Evolutionary conservation across 768 basidiomycete species (phyloP).

Genomic region (Lentinula raphanica): DNA sequence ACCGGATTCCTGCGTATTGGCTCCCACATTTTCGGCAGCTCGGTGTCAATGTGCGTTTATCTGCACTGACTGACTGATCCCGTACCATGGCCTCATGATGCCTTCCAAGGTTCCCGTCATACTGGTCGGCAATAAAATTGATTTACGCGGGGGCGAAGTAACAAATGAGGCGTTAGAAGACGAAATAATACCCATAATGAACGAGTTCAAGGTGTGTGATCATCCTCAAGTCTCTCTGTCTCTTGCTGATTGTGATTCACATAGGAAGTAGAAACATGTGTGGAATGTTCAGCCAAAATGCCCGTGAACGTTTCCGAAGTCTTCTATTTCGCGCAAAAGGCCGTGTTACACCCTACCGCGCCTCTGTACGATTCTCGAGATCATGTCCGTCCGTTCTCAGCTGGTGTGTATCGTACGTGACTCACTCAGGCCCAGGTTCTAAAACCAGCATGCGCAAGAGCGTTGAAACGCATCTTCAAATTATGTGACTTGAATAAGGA

Average conservation of each 20-base stretch:
- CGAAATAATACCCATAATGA: conserved; percentile 96
- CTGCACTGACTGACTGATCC: background rate
- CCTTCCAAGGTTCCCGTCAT: conserved; percentile 82
- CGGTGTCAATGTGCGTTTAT: conserved; percentile 77
- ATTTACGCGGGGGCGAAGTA: conserved; percentile 87
- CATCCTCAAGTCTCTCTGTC: background rate
- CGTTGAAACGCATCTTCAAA: conserved; percentile 91
- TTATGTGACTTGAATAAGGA: conserved; percentile 95
- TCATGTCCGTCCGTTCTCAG: conserved; percentile 54
- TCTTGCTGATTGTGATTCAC: conserved; percentile 5
- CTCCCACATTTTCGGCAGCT: conserved; percentile 90
- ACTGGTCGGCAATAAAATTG: conserved; percentile 97
- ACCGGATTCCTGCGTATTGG: conserved; percentile 98
- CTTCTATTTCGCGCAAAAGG: conserved; percentile 98
- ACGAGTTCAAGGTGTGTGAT: conserved; percentile 85
- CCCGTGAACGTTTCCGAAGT: conserved; percentile 94
- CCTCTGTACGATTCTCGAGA: conserved; percentile 95
- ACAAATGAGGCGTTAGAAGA: conserved; percentile 92
- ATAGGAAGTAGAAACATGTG: conserved; percentile 97
- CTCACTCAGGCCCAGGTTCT: conserved; percentile 51
- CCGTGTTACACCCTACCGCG: conserved; percentile 93
- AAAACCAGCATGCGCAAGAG: conserved; percentile 87
- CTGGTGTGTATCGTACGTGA: conserved; percentile 11
- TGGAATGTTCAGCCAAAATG: conserved; percentile 91
- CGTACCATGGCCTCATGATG: conserved; percentile 9